Conservation (phyloP, 1,284 basidiomycete genomes). For the Leccinum fallax region DNA sequence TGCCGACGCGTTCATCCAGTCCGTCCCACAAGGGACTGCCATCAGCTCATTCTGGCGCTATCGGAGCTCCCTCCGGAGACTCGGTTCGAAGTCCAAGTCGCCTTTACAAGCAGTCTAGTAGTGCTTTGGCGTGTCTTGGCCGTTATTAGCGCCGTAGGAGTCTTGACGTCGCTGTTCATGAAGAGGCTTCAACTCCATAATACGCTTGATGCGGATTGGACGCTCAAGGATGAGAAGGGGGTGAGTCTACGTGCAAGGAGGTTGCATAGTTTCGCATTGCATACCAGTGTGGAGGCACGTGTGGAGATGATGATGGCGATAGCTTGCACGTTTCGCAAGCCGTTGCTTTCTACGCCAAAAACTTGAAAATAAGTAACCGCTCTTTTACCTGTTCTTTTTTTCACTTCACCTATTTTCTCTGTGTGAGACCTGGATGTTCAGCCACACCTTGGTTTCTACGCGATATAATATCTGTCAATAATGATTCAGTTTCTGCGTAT, state of each 20-base stretch:
- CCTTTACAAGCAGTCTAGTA: constrained; percentile 15
- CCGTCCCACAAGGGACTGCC: not conserved
- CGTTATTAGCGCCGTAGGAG: constrained; percentile 7
- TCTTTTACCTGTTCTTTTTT: not conserved
- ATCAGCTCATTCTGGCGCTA: constrained; percentile 14
- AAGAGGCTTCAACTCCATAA: constrained; percentile 5
- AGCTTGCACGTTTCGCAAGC: not conserved
- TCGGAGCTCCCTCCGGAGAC: constrained; percentile 3
- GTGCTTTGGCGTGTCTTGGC: constrained; percentile 16
- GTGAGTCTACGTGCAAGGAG: not conserved
- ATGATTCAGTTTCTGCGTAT: too few relatives aligned
- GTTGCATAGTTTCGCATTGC: not conserved
- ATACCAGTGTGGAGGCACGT: not conserved
- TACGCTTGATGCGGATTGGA: constrained; percentile 16
- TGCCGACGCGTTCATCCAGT: constrained; percentile 8
- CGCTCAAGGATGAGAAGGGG: constrained; percentile 1
- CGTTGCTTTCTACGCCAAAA: too few relatives aligned
- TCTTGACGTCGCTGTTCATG: constrained; percentile 20
- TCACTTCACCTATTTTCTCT: not conserved
- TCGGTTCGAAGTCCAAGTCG: constrained; percentile 6
- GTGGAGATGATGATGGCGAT: not conserved
- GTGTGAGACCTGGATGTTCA: not conserved
- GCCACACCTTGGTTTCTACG: not conserved
- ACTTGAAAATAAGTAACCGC: too few relatives aligned
- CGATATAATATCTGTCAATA: not conserved